These are phyloP conservation scores for Selaginella tamariscina DNA, from an alignment of 75 land plant species.

Conservation along the genomic window DNA sequence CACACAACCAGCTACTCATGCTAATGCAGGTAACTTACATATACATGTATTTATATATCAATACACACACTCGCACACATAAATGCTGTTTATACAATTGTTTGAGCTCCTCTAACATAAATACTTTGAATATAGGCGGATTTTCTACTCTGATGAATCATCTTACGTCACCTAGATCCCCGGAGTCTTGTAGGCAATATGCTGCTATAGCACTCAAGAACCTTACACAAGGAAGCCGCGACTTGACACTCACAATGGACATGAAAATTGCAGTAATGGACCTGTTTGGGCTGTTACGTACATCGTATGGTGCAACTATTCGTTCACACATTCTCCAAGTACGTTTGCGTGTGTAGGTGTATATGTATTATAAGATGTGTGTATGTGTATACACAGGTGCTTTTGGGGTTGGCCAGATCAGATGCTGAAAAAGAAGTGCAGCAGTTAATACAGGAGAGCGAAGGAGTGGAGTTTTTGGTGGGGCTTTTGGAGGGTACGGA, in stretches of 20 bases:
- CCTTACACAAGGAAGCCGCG: conserved; percentile 25
- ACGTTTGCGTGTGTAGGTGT: too few relatives aligned
- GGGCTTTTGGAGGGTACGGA: conserved; percentile 27
- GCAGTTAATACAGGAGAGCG: conserved; percentile 15
- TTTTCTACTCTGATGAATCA: conserved; percentile 34
- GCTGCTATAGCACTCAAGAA: conserved; percentile 42
- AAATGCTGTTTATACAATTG: too few relatives aligned
- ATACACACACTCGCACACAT: too few relatives aligned
- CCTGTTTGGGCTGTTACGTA: conserved; percentile 14
- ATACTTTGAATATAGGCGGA: too few relatives aligned
- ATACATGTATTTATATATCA: too few relatives aligned
- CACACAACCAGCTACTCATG: conserved; percentile 25
- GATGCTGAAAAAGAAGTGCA: conserved; percentile 18
- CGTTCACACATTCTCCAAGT: not conserved
- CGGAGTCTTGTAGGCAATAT: conserved; percentile 33
- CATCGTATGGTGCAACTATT: not conserved
- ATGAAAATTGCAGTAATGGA: conserved; percentile 18
- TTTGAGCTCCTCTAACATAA: too few relatives aligned
- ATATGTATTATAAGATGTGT: too few relatives aligned
- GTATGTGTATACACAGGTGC: too few relatives aligned
- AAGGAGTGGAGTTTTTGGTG: conserved; percentile 33
- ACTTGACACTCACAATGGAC: conserved; percentile 27
- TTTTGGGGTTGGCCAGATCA: conserved; percentile 25
- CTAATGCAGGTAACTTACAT: too few relatives aligned
- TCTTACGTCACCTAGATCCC: conserved; percentile 25